Evolutionary conservation across 2,329 filamentous ascomycete genomes (phyloP), one percentile per base, ranked within the genome.

Genomic region (Laburnicola sp.): DNA sequence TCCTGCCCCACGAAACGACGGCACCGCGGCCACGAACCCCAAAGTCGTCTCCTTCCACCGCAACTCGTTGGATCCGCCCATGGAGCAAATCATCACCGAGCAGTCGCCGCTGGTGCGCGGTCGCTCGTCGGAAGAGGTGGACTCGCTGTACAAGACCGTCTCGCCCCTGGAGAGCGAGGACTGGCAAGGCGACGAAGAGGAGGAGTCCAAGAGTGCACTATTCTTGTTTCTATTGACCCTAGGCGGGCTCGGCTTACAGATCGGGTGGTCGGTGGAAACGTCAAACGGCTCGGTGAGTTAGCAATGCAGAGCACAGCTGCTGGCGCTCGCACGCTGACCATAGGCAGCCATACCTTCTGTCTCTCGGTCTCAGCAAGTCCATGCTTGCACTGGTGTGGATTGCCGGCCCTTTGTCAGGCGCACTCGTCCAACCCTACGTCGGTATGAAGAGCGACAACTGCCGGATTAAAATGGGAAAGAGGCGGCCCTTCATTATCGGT

Each of bases 261-360:
- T 97, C 61, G 91, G 93, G 26, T 97, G 93, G 93, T 92, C 92
- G 1, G 91, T 96, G 36, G 93, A 97, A 73, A 80, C 96, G 36
- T 96, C 91, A 47, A 93, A 96, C 76, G 92, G 92, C 62, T 96
- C 93, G 46, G 81, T 83, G 70, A 66, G 80, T 74, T 6, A 27
- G n/a, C 9, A 26, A 35, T 16, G 26, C 25, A 11, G 22, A 25
- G 16, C 16, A 16, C 4, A 5, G 6, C 16, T 21, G 4, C 6
- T 16, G 40, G 38, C 21, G 8, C 27, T 2, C 6, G 3, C 31
- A 7, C 16, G 38, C 46, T 51, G 34, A 51, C 44, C 11, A 6
- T 37, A 21, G 10, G 22, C 48, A 78, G 75, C 80, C 80, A 40
- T 82, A 80, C 59, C 70, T 82, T 1, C 69, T 81, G 6, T 78